Evolutionary conservation across 805 yeast genomes (phyloP).

Genomic region (Wickerhamiella sergipiensis): DNA sequence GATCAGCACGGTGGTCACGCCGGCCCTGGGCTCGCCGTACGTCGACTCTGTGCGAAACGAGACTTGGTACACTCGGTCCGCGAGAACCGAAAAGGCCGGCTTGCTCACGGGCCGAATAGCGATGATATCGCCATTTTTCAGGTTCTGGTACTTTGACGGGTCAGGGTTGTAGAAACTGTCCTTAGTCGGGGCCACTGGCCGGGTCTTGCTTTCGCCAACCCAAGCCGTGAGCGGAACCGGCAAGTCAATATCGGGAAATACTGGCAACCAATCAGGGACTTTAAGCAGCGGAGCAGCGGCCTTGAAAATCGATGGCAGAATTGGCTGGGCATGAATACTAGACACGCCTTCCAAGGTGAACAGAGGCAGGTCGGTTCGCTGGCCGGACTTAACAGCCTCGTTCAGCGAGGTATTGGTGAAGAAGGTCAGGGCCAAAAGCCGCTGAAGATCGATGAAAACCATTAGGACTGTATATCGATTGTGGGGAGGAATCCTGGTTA

Average conservation of each 20-base stretch:
- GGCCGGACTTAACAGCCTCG: not conserved
- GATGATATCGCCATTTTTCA: slow-evolving; percentile 4
- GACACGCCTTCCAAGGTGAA: not conserved
- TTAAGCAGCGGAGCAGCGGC: not conserved
- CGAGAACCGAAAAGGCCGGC: not conserved
- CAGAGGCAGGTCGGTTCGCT: not conserved
- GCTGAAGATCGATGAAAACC: not conserved
- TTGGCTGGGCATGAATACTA: not conserved
- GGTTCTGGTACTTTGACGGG: not conserved
- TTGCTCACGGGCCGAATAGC: slow-evolving; percentile 7
- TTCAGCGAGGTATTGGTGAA: not conserved
- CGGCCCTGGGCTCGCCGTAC: slow-evolving; percentile 17
- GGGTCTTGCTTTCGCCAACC: not conserved
- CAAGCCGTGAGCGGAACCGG: not conserved
- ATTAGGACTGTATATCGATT: not conserved
- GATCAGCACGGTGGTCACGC: slow-evolving; percentile 20
- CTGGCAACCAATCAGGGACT: not conserved
- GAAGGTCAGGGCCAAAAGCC: not conserved
- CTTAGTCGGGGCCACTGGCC: slow-evolving; percentile 4
- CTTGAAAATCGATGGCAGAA: not conserved
- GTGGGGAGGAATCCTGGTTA: not conserved
- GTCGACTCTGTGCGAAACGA: slow-evolving; percentile 17
- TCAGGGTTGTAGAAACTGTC: slow-evolving; percentile 8
- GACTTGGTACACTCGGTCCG: slow-evolving; percentile 11
- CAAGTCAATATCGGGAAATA: not conserved